Conservation (phyloP, 495 filamentous ascomycete species). For the Penicillium desertorum region DNA sequence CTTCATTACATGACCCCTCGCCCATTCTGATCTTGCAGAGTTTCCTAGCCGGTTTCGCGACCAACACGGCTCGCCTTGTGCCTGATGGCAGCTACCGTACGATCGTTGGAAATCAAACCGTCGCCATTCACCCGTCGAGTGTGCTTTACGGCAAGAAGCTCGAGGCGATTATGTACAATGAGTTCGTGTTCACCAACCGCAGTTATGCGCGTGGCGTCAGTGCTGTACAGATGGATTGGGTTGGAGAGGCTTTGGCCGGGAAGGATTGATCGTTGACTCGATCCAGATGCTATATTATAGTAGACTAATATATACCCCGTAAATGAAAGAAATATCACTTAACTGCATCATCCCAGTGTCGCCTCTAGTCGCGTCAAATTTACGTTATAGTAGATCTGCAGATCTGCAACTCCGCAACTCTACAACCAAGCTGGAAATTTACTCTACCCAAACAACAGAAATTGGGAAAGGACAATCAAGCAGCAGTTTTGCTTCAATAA, state of each 20-base stretch:
- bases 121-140: constrained; percentile 87
- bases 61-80: constrained; percentile 78
- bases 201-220: constrained; percentile 90
- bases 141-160: constrained; percentile 81
- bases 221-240: constrained; percentile 83
- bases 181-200: constrained; percentile 91
- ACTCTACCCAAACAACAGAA: background rate
- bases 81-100: constrained; percentile 87
- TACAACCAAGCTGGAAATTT: background rate
- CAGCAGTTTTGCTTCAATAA: background rate
- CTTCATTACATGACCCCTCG: constrained; percentile 30
- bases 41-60: constrained; percentile 77
- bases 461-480: background rate
- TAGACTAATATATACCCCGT: constrained; percentile 20
- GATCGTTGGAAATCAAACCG: constrained; percentile 75
- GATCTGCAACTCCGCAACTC: no score
- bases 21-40: constrained; percentile 65
- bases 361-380: background rate
- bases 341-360: background rate
- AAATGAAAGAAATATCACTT: no score
- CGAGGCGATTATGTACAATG: constrained; percentile 93
- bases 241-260: constrained; percentile 63
- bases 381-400: no score
- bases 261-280: constrained; percentile 8
- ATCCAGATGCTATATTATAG: constrained; percentile 15